These are phyloP conservation scores for Cornus florida DNA, from an alignment of 148 eudicot genomes.

Conservation along the genomic window DNA sequence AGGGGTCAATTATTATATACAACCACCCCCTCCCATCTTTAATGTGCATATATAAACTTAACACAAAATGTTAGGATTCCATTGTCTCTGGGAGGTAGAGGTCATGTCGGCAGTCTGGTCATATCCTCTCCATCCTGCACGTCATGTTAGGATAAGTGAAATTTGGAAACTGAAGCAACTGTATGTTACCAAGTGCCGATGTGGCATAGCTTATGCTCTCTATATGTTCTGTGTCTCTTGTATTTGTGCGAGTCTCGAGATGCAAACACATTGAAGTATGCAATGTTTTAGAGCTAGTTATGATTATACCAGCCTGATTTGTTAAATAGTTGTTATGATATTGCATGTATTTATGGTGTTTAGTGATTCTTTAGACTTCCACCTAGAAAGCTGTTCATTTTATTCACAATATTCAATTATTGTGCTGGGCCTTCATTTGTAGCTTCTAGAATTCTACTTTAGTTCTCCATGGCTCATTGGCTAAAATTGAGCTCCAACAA, in stretches of 20 bases:
- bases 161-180: not conserved
- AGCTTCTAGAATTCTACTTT: too few species aligned
- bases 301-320: too few species aligned
- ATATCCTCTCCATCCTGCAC: not conserved
- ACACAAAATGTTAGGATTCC: not conserved
- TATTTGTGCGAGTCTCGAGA: not conserved
- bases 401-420: too few species aligned
- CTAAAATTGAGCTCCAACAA: too few species aligned
- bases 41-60: not conserved
- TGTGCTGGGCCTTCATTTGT: too few species aligned
- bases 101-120: not conserved
- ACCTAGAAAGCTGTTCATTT: too few species aligned
- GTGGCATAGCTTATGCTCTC: not conserved
- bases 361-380: too few species aligned
- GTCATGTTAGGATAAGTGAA: not conserved
- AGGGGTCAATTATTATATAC: not conserved
- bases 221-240: not conserved
- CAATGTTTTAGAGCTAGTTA: too few species aligned
- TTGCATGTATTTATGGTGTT: too few species aligned
- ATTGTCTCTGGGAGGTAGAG: not conserved
- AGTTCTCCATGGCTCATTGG: too few species aligned
- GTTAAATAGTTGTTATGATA: too few species aligned
- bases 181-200: not conserved
- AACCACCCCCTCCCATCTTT: not conserved
- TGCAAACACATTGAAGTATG: not conserved